These are phyloP conservation scores for Fusarium armeniacum DNA, from an alignment of 2,329 filamentous ascomycete species.

Conservation along the genomic window DNA sequence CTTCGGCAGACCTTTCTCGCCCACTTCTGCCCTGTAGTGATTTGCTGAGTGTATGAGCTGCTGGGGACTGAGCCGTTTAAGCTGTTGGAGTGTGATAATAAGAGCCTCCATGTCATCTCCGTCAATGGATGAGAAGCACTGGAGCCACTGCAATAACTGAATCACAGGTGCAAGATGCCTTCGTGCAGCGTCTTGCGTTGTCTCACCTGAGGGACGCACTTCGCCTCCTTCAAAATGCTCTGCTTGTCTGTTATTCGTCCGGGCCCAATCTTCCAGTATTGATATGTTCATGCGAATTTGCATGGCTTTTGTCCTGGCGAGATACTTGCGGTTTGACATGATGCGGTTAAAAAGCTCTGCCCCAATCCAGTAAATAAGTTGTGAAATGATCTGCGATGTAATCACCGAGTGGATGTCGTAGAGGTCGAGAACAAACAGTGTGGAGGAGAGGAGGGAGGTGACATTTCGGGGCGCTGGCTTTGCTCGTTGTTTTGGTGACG, in stretches of 20 bases:
- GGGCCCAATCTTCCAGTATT: constrained; percentile 93
- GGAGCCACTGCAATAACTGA: constrained; percentile 95
- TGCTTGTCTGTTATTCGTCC: constrained; percentile 90
- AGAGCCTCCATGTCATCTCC: constrained; percentile 89
- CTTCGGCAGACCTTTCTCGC: constrained; percentile 91
- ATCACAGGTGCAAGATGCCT: constrained; percentile 91
- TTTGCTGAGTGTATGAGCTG: constrained; percentile 93
- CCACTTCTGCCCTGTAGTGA: constrained; percentile 94
- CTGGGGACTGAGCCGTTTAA: constrained; percentile 85
- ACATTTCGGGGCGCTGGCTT: constrained; percentile 95
- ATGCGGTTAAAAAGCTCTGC: constrained; percentile 98
- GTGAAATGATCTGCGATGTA: constrained; percentile 88
- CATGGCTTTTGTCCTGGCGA: constrained; percentile 98
- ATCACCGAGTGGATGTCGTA: constrained; percentile 99
- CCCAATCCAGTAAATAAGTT: constrained; percentile 95
- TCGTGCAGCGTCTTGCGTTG: constrained; percentile 85
- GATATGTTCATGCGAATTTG: constrained; percentile 99
- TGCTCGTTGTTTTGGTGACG: constrained; percentile 91
- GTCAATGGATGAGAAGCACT: constrained; percentile 94
- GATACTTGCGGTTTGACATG: constrained; percentile 94
- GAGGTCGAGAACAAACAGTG: constrained; percentile 95
- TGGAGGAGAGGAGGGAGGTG: constrained; percentile 94
- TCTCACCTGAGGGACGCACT: constrained; percentile 86
- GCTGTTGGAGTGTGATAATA: constrained; percentile 88
- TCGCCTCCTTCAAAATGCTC: constrained; percentile 97